Conservation (phyloP, 2,329 filamentous ascomycete species). For the Ascochyta fabae region DNA sequence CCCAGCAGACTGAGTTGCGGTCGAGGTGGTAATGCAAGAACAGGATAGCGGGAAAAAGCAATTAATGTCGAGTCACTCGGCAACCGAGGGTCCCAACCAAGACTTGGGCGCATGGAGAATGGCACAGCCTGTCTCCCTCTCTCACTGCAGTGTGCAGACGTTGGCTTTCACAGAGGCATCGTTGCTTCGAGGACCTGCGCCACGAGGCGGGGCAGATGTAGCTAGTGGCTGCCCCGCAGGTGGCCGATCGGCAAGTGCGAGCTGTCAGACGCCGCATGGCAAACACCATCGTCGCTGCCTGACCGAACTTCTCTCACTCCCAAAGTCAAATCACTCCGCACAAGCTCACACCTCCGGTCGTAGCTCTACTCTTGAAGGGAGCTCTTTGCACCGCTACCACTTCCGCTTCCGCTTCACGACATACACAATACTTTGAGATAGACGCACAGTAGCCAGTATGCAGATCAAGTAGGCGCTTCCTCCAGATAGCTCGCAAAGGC, state of each 20-base stretch:
- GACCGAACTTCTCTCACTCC: conserved; percentile 19
- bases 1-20: conserved; percentile 16
- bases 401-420: not conserved
- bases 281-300: conserved; percentile 14
- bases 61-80: not conserved
- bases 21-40: conserved; percentile 6
- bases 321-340: not conserved
- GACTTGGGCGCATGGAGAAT: not conserved
- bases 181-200: not conserved
- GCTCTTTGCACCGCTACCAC: not conserved
- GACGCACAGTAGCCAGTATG: conserved; percentile 30
- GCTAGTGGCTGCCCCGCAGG: conserved; percentile 21
- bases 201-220: conserved; percentile 16
- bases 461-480: conserved; percentile 44
- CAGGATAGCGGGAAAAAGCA: conserved; percentile 12
- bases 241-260: conserved; percentile 19
- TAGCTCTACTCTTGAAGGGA: not conserved
- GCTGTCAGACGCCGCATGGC: conserved; percentile 19
- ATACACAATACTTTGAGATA: not conserved
- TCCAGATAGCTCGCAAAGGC: not conserved
- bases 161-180: not conserved
- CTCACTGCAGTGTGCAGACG: not conserved
- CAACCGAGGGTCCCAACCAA: not conserved
- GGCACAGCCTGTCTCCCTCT: not conserved
- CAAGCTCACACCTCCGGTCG: not conserved